Conservation (phyloP, 805 yeast species). For the Barnettozyma californica region DNA sequence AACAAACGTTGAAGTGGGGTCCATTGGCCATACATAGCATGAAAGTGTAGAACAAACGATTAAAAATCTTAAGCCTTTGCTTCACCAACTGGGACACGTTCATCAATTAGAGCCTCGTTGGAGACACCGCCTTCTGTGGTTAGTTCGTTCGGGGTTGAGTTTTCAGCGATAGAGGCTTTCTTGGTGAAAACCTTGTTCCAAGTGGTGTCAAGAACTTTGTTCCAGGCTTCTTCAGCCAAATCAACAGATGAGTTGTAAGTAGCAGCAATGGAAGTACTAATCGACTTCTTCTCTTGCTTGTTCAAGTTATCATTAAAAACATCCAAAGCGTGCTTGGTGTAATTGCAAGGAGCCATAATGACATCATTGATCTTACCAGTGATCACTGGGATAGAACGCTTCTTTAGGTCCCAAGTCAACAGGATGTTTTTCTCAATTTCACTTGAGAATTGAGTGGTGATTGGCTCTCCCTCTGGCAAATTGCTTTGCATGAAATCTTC, state of each 20-base stretch:
- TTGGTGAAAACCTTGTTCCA: conserved; percentile 14
- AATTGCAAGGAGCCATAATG: conserved; percentile 31
- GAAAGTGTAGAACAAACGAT: background rate
- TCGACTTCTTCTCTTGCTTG: conserved; percentile 32
- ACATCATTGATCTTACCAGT: conserved; percentile 23
- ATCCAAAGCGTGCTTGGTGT: conserved; percentile 31
- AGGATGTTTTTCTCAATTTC: conserved; percentile 52
- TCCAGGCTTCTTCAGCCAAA: conserved; percentile 28
- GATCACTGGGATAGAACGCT: conserved; percentile 33
- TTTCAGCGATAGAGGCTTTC: background rate
- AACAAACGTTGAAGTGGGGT: background rate
- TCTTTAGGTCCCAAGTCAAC: conserved; percentile 35
- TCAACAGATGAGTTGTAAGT: conserved; percentile 28
- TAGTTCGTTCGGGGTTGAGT: background rate
- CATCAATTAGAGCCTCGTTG: background rate
- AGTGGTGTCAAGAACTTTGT: conserved; percentile 6
- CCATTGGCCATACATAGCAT: background rate
- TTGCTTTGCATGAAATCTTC: conserved; percentile 38
- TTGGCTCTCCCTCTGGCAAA: conserved; percentile 32
- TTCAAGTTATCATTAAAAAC: conserved; percentile 36
- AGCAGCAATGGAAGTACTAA: conserved; percentile 28
- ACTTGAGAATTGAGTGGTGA: conserved; percentile 43
- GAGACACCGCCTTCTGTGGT: background rate
- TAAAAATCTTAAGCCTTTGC: background rate
- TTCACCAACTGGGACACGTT: background rate